Evolutionary conservation across 208 protist genomes (phyloP).

Genomic region (Crithidia expoeki): DNA sequence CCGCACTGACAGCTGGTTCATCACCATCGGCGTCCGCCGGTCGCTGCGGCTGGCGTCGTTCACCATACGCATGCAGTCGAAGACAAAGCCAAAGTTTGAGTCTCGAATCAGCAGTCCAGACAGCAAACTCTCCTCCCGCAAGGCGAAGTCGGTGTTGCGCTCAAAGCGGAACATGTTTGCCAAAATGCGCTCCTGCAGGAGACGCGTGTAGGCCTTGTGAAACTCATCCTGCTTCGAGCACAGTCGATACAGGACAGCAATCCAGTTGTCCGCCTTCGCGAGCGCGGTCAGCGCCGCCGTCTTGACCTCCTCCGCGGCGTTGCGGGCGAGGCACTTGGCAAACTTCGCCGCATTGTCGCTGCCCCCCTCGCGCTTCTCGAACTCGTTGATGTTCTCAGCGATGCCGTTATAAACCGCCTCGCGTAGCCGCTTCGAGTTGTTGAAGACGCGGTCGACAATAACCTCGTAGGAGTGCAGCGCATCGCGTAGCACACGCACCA

Average conservation of each 20-base stretch:
- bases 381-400: constrained; percentile 12
- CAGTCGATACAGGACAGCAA: constrained; percentile 46
- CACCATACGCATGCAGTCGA: constrained; percentile 47
- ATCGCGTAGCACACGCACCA: constrained; percentile 26
- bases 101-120: constrained; percentile 43
- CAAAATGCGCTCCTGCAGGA: constrained; percentile 46
- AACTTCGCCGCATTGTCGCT: constrained; percentile 30
- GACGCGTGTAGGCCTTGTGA: constrained; percentile 34
- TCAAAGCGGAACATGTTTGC: constrained; percentile 29
- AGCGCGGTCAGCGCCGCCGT: constrained; percentile 22
- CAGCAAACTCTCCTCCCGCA: constrained; percentile 44
- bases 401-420: constrained; percentile 29
- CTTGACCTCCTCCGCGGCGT: constrained; percentile 30
- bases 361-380: constrained; percentile 14
- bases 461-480: constrained; percentile 25
- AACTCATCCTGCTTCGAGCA: constrained; percentile 52
- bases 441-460: constrained; percentile 29
- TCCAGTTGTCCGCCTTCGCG: constrained; percentile 32
- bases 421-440: constrained; percentile 17
- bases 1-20: constrained; percentile 8
- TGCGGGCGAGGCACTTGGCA: constrained; percentile 30
- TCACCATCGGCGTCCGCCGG: not conserved
- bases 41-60: constrained; percentile 35
- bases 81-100: constrained; percentile 52
- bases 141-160: constrained; percentile 15